phyloP scores from a whole-genome alignment of 257 asterid species.

The Solanum peruvianum region DNA sequence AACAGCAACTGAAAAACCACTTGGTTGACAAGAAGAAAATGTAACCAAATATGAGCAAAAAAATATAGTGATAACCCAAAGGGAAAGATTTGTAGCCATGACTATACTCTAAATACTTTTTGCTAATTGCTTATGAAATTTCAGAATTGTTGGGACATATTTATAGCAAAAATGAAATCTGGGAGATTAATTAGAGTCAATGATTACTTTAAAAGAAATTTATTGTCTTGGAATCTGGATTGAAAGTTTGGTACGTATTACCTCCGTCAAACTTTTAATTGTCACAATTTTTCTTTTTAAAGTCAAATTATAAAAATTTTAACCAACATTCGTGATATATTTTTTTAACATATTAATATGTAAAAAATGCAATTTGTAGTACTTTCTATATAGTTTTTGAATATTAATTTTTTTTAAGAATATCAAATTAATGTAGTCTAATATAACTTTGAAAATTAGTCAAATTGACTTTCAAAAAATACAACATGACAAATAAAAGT shows the following conservation, averaged over 20 bases:
- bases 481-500: too few relatives aligned
- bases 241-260: background rate
- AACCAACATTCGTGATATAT: too few relatives aligned
- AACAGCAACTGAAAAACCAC: background rate
- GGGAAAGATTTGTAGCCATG: background rate
- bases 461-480: too few relatives aligned
- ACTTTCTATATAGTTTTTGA: too few relatives aligned
- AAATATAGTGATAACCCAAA: background rate
- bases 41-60: background rate
- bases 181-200: background rate
- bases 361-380: too few relatives aligned
- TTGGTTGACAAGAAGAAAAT: background rate
- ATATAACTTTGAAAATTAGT: too few relatives aligned
- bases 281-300: too few relatives aligned
- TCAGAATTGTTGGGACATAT: background rate
- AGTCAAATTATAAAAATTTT: too few relatives aligned
- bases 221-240: background rate
- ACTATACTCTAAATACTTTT: background rate
- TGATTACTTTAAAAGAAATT: background rate
- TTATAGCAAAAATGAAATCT: background rate
- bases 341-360: too few relatives aligned
- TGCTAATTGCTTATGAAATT: background rate
- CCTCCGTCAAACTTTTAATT: too few relatives aligned
- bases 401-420: too few relatives aligned
- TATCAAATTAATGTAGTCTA: too few relatives aligned